A percentile compares a stretch with the other conserved stretches of the same genome.
Evolutionary conservation across 805 yeast genomes (phyloP).

Genomic region (Torulaspora maleeae): DNA sequence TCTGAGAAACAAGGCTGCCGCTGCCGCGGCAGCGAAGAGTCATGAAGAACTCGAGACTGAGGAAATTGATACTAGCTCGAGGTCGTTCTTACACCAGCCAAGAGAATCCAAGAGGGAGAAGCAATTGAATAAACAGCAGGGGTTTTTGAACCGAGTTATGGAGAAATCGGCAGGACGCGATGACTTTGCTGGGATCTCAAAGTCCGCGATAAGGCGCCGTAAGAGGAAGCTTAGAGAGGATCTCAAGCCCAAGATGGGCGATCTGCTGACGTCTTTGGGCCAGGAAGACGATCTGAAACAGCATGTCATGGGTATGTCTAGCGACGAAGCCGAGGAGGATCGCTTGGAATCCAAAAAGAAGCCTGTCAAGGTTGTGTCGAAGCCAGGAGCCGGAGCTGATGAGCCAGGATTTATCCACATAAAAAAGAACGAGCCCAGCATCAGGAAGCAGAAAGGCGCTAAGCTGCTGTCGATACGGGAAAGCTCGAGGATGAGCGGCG

Average conservation of each 20-base stretch:
- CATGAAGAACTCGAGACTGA: conserved; percentile 7
- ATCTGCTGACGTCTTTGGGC: conserved; percentile 51
- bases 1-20: conserved; percentile 41
- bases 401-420: conserved; percentile 22
- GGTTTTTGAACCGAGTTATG: conserved; percentile 29
- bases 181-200: conserved; percentile 49
- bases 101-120: conserved; percentile 54
- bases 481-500: conserved; percentile 51
- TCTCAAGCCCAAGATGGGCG: conserved; percentile 63
- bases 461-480: conserved; percentile 55
- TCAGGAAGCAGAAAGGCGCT: conserved; percentile 50
- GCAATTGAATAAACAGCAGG: conserved; percentile 37
- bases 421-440: conserved; percentile 47
- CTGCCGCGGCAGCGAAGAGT: conserved; percentile 15
- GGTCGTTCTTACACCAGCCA: conserved; percentile 48
- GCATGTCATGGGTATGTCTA: conserved; percentile 11
- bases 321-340: conserved; percentile 9
- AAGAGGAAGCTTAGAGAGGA: conserved; percentile 59
- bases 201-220: conserved; percentile 60
- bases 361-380: conserved; percentile 10
- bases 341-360: conserved; percentile 9
- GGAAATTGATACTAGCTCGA: conserved; percentile 35
- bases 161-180: conserved; percentile 15
- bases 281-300: conserved; percentile 29
- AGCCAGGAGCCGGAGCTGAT: background rate